These are phyloP conservation scores for Clonostachys byssicola DNA, from an alignment of 2,329 filamentous ascomycete species.

Conservation along the genomic window DNA sequence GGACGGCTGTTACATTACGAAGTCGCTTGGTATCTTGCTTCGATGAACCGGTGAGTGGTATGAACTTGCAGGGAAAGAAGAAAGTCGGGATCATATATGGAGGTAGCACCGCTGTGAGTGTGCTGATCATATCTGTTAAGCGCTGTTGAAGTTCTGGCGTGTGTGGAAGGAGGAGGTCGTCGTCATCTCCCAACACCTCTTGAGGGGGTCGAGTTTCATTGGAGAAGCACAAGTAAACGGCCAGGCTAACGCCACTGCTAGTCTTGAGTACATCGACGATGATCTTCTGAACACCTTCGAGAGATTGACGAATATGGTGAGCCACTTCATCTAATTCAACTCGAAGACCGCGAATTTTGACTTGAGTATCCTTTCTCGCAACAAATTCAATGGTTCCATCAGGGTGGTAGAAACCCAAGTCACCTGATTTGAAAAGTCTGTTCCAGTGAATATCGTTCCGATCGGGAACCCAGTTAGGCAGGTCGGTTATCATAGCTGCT, in stretches of 20 bases:
- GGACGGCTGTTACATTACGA: neutral
- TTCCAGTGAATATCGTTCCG: neutral
- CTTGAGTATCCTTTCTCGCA: conserved; percentile 1
- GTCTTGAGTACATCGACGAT: neutral
- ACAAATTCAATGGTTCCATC: conserved; percentile 2
- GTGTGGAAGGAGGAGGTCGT: conserved; percentile 4
- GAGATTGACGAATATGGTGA: neutral
- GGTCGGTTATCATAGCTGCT: conserved; percentile 1
- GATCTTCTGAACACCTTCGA: neutral
- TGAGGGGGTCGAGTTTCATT: neutral
- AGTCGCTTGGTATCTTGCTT: conserved; percentile 6
- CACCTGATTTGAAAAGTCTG: neutral
- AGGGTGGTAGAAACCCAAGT: neutral
- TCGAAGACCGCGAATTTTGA: conserved; percentile 2
- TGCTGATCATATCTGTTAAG: conserved; percentile 5
- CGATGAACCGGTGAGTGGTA: conserved; percentile 8
- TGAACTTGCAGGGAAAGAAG: conserved; percentile 9
- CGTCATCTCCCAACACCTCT: neutral
- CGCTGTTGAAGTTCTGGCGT: conserved; percentile 2
- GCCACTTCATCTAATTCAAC: conserved; percentile 1
- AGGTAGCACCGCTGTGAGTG: conserved; percentile 5
- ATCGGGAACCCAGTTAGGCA: neutral
- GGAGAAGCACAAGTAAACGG: neutral
- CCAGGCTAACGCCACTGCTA: neutral
- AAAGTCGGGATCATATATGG: conserved; percentile 10